phyloP scores from a whole-genome alignment of 495 filamentous ascomycete genomes.

The Penicillium herquei region DNA sequence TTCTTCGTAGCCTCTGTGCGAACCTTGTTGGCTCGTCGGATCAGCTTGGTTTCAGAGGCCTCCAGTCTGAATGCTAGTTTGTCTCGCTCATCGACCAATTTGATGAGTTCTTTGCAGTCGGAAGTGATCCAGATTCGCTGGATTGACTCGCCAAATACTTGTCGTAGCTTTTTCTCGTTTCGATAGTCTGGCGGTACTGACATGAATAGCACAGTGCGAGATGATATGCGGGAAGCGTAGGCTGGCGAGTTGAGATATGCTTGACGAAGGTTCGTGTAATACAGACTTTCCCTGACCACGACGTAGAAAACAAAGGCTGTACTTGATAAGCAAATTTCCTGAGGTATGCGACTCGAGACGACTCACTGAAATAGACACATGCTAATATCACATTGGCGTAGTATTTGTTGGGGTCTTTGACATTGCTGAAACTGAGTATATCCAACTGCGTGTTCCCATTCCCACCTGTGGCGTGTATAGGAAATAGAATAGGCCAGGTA shows the following conservation, averaged over 20 bases:
- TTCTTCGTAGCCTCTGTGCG: slow-evolving; percentile 45
- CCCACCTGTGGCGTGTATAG: slow-evolving; percentile 72
- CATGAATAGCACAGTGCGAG: slow-evolving; percentile 68
- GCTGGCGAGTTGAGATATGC: slow-evolving; percentile 69
- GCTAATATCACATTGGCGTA: slow-evolving; percentile 61
- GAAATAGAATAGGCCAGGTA: slow-evolving; percentile 79
- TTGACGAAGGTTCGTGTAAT: slow-evolving; percentile 67
- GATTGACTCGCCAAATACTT: slow-evolving; percentile 59
- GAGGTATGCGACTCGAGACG: neutral
- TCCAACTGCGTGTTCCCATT: slow-evolving; percentile 60
- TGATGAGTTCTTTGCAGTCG: slow-evolving; percentile 53
- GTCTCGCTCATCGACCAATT: slow-evolving; percentile 59
- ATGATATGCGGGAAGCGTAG: slow-evolving; percentile 64
- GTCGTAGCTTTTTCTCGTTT: slow-evolving; percentile 53
- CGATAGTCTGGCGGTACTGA: slow-evolving; percentile 61
- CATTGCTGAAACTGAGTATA: slow-evolving; percentile 64
- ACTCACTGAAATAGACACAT: slow-evolving; percentile 57
- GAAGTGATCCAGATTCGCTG: slow-evolving; percentile 61
- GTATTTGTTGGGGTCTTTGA: slow-evolving; percentile 48
- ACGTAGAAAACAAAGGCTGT: slow-evolving; percentile 64
- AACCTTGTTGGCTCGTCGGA: slow-evolving; percentile 55
- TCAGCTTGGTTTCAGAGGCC: slow-evolving; percentile 63
- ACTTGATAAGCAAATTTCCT: slow-evolving; percentile 6
- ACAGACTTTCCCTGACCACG: slow-evolving; percentile 64
- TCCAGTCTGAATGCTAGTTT: slow-evolving; percentile 60